Evolutionary conservation across 441 rosid species (phyloP).

Genomic region (Adansonia grandidieri): DNA sequence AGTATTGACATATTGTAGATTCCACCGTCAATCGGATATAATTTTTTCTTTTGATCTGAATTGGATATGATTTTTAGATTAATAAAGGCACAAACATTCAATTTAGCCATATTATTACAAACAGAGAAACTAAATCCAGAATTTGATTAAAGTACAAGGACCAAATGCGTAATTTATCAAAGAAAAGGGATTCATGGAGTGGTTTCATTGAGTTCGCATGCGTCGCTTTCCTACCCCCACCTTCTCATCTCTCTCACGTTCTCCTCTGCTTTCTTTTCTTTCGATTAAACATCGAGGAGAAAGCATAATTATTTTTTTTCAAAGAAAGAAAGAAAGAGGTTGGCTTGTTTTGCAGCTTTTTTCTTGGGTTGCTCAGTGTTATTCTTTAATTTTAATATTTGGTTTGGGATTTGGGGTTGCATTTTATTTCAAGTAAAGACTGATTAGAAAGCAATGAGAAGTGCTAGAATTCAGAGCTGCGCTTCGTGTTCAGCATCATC

Average conservation of each 20-base stretch:
- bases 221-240: slow-evolving; percentile 34
- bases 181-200: neutral
- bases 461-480: slow-evolving; percentile 23
- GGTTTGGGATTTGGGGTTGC: slow-evolving; percentile 7
- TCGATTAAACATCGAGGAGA: slow-evolving; percentile 24
- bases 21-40: no score
- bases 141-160: no score
- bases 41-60: no score
- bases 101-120: no score
- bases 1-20: no score
- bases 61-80: no score
- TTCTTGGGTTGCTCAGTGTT: neutral
- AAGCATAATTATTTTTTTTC: neutral
- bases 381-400: neutral
- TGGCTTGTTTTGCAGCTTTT: slow-evolving; percentile 1
- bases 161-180: no score
- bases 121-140: no score
- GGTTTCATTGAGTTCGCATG: slow-evolving; percentile 36
- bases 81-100: no score
- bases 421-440: neutral
- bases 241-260: neutral
- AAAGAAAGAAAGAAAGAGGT: neutral
- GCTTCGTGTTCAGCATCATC: slow-evolving; percentile 47
- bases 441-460: neutral
- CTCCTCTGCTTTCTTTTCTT: neutral